A percentile compares a stretch with the other conserved stretches of the same genome.
Conservation (phyloP, 2,329 filamentous ascomycete genomes). For the Aspergillus sp. region DNA sequence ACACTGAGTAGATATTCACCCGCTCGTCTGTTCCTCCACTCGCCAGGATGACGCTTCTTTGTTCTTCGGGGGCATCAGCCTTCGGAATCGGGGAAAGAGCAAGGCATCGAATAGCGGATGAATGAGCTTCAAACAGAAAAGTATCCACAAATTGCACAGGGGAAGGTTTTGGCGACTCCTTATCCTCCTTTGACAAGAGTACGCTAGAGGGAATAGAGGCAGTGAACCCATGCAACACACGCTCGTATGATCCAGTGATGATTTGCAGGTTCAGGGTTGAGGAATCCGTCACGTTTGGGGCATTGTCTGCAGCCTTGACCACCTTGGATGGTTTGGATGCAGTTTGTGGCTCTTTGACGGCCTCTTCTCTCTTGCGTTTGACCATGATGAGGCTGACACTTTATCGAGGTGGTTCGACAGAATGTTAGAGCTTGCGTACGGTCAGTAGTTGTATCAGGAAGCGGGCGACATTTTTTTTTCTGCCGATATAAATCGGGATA, state of each 20-base stretch:
- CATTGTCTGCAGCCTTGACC: conserved; percentile 24
- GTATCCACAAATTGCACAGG: conserved; percentile 75
- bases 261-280: conserved; percentile 70
- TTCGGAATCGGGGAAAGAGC: conserved; percentile 76
- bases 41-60: conserved; percentile 77
- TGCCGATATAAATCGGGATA: conserved; percentile 16
- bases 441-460: conserved; percentile 4
- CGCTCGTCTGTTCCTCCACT: conserved; percentile 91
- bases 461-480: conserved; percentile 26
- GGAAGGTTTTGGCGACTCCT: conserved; percentile 29
- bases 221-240: conserved; percentile 84
- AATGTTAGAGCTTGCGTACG: background rate
- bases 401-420: background rate
- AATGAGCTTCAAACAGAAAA: conserved; percentile 93
- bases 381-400: conserved; percentile 29
- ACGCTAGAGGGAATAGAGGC: conserved; percentile 58
- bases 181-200: conserved; percentile 23
- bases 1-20: conserved; percentile 91
- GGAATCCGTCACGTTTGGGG: conserved; percentile 22
- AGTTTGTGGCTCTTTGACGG: conserved; percentile 23
- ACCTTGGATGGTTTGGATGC: conserved; percentile 29
- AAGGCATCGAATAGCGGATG: conserved; percentile 83
- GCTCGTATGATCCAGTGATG: conserved; percentile 89
- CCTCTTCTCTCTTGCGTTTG: conserved; percentile 45
- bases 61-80: conserved; percentile 52